Evolutionary conservation across 1,284 basidiomycete species (phyloP), one percentile per base, ranked within the genome.

Genomic region (Cryptococcus sp.): DNA sequence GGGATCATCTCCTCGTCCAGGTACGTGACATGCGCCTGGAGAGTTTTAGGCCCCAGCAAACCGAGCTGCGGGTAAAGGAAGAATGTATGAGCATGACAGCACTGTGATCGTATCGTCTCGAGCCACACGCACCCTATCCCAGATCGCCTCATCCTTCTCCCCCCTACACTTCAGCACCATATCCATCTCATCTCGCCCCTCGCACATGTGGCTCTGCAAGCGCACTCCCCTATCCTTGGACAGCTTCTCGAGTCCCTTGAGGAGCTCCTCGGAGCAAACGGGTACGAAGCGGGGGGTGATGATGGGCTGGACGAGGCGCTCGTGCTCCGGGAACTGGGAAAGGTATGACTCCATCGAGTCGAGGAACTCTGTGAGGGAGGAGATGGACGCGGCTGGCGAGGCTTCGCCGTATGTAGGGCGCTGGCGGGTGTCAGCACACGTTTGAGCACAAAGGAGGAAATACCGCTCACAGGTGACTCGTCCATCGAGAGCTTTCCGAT

Each of bases 401-500:
- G 79, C 43, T 68, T 92, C 90, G 44, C 82, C 78, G 71, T 92
- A 92, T 0, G 85, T 82, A 0, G 83, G 80, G 0, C 85, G 80
- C n/a, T 84, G 45, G 7, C 46, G 20, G 46, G 4, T 24, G 46
- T 46, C 11, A 37, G 48, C n/a, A 43, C 18, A n/a, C 7, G n/a
- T 36, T 5, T 47, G 18, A 37, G 38, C 36, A 5, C 9, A 43
- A 35, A 35, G 18, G 33, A 11, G 40, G 36, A 47, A 33, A n/a
- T n/a, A 16, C 16, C 3, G 56, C 66, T 58, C 50, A 68, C 61
- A 8, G 64, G 62, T 7, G 86, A 87, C 36, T 84, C 83, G 70
- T 91, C 88, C 89, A 91, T 91, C 0, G 87, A 89, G 13, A 92
- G 78, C 69, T 92, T 92, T 21, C 90, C 89, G 15, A 92, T 82